A percentile compares a stretch with the other conserved stretches of the same genome.
Evolutionary conservation across 2,329 filamentous ascomycete species (phyloP).

Genomic region (Apiospora sp.): DNA sequence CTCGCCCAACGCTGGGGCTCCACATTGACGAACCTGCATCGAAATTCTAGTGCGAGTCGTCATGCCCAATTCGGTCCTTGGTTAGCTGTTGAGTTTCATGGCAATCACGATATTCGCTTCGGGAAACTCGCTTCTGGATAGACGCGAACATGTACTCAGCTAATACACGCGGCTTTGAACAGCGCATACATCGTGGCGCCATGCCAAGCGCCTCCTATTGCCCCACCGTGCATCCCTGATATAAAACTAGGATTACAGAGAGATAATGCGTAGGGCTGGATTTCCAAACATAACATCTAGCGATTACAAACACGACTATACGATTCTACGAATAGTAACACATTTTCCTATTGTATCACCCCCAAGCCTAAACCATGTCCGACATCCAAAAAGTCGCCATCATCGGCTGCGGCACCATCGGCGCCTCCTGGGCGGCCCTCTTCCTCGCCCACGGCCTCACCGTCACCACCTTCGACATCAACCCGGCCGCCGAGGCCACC

Average conservation of each 20-base stretch:
- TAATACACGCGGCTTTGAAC: background rate
- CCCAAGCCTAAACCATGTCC: slow-evolving; percentile 19
- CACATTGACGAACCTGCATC: slow-evolving; percentile 12
- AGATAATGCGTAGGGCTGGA: background rate
- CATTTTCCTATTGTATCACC: no score
- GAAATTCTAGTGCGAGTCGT: background rate
- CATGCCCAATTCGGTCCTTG: background rate
- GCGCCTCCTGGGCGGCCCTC: slow-evolving; percentile 28
- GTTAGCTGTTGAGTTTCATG: background rate
- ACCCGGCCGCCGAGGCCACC: slow-evolving; percentile 28
- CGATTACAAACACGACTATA: background rate
- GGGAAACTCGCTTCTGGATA: background rate
- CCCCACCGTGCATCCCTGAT: background rate
- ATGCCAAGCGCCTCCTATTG: background rate
- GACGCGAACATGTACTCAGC: background rate
- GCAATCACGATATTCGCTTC: background rate
- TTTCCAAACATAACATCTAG: background rate
- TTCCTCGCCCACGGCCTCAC: slow-evolving; percentile 28
- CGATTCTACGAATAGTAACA: background rate
- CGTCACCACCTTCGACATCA: slow-evolving; percentile 29
- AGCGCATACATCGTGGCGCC: background rate
- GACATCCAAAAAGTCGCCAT: slow-evolving; percentile 28
- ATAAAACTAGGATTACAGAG: background rate
- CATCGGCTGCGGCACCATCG: slow-evolving; percentile 29
- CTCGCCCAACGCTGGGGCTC: background rate